Base-by-base conservation (phyloP, 345 rosid genomes). In the Raphanus sativus region DNA sequence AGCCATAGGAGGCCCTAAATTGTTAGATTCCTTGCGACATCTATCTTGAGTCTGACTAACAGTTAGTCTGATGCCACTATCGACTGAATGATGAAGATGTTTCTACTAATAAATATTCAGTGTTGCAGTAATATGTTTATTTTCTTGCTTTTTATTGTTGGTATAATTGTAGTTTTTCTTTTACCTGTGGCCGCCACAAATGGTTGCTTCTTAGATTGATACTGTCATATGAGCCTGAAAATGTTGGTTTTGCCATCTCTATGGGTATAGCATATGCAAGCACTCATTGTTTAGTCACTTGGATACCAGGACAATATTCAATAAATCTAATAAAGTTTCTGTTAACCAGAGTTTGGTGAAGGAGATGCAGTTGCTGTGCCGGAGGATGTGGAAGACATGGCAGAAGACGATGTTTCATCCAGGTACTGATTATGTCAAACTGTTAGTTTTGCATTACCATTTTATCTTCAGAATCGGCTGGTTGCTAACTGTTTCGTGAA, bases 381-480 rank as follows among this genome's bases (percentile, higher is more conserved):
- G 25, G 94, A 83, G 85, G 89, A 68, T 33, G 79, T 86, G 70
- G 98, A 92, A 85, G 94, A 89, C 65, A 83, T 87, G 71, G 79
- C 85, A 77, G 96, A 90, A 73, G 94, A 90, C 85, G 92, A 90
- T 73, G 80, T 85, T 81, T 89, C 98, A 36, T 92, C 98, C 71
- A 89, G 99, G 98, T 94, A 77, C 61, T 69, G 70, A 38, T 73
- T 73, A 42, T 71, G n/a, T 54, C 48, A 79, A 62, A 21, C 24
- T 62, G 36, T 7, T 68, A 11, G 13, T 5, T 73, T 15, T 34
- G 58, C 36, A 28, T 60, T 33, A 24, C 60, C 28, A 17, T 45
- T 36, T 58, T 56, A 32, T 48, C 73, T 72, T 67, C 7, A 21
- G 4, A 42, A 45, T 58, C 59, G 30, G 72, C 71, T 60, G 64